Conservation (phyloP, 1,284 basidiomycete species). For the Trichosporon faecale region DNA sequence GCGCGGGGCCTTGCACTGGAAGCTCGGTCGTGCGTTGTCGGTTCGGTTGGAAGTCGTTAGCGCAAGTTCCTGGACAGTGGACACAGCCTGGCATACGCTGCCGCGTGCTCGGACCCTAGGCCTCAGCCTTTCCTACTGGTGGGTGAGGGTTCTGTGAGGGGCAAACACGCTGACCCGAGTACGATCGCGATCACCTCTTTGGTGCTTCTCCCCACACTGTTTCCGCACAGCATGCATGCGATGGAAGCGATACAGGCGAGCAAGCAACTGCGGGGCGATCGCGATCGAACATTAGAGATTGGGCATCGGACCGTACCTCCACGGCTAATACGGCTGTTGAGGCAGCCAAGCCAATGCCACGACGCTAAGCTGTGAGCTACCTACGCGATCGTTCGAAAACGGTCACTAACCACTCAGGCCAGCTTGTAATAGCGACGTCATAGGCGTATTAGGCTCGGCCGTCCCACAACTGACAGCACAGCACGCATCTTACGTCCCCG, state of each 20-base stretch:
- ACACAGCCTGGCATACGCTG: neutral
- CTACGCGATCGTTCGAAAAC: neutral
- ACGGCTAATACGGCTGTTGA: too few species aligned
- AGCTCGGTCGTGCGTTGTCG: neutral
- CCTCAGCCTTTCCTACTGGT: neutral
- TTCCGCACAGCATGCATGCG: neutral
- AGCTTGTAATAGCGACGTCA: neutral
- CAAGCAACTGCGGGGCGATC: too few species aligned
- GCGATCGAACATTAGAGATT: too few species aligned
- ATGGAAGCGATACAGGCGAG: neutral
- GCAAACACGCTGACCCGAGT: neutral
- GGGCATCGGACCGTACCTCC: too few species aligned
- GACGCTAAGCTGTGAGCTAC: neutral
- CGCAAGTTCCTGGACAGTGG: neutral
- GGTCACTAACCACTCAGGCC: neutral
- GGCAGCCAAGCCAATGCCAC: neutral
- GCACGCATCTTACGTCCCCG: neutral
- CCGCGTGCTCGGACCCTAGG: neutral
- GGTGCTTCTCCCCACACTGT: too few species aligned
- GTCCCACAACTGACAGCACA: neutral
- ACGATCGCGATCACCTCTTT: neutral
- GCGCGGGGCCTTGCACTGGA: neutral
- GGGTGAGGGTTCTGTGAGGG: neutral
- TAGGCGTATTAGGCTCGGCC: neutral
- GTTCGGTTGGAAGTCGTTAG: neutral